These are phyloP conservation scores for Microstegium vimineum DNA, from an alignment of 176 grass and related monocot genomes.

Conservation along the genomic window DNA sequence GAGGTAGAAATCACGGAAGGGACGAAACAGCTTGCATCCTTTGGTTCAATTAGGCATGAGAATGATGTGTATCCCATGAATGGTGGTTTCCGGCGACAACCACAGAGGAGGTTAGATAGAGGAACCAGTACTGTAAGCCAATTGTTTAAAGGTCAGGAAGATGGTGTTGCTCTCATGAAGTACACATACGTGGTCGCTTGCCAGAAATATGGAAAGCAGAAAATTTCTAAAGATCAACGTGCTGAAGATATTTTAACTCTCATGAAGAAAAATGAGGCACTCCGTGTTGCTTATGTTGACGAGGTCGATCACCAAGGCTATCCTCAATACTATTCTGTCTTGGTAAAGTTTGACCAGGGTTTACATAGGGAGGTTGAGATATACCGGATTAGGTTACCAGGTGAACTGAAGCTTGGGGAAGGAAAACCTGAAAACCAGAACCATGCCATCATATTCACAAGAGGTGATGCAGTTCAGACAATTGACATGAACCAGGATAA, in stretches of 20 bases:
- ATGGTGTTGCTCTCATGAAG: conserved; percentile 85
- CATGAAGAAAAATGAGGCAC: conserved; percentile 90
- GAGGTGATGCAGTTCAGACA: conserved; percentile 87
- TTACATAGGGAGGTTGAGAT: conserved; percentile 84
- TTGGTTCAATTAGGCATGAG: conserved; percentile 72
- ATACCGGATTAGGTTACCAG: conserved; percentile 87
- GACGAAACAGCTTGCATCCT: conserved; percentile 61
- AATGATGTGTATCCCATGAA: conserved; percentile 47
- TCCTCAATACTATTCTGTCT: conserved; percentile 79
- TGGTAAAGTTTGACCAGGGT: conserved; percentile 80
- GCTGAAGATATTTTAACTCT: conserved; percentile 82
- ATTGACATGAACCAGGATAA: conserved; percentile 99
- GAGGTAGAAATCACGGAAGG: conserved; percentile 84
- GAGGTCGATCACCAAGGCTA: conserved; percentile 44
- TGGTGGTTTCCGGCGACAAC: conserved; percentile 38
- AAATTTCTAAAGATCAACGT: conserved; percentile 66
- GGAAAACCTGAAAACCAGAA: conserved; percentile 99
- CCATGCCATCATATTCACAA: conserved; percentile 93
- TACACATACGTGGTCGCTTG: conserved; percentile 92
- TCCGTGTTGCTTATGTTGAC: conserved; percentile 95
- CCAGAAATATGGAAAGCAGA: conserved; percentile 95
- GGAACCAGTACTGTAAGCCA: conserved; percentile 64
- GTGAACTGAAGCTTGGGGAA: conserved; percentile 83
- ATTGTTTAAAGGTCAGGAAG: conserved; percentile 86
- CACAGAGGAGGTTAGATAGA: conserved; percentile 56